Evolutionary conservation across 1,284 basidiomycete species (phyloP).

Genomic region (Sanghuangporus sanghuang): DNA sequence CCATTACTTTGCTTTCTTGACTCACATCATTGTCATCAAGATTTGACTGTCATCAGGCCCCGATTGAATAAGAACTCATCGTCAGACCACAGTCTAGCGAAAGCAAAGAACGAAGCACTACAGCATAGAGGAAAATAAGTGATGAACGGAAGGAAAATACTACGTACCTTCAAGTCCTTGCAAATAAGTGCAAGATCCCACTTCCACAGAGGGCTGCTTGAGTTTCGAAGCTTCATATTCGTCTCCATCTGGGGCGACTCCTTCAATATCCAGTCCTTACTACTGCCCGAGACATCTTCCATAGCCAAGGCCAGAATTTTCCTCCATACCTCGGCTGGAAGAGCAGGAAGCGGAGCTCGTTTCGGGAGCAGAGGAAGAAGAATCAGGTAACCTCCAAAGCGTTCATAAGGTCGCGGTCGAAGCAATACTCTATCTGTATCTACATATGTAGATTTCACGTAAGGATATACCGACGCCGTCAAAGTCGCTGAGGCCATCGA

Average conservation of each 20-base stretch:
- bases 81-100: not conserved
- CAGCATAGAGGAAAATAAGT: not conserved
- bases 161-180: conserved; percentile 65
- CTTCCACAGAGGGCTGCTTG: conserved; percentile 14
- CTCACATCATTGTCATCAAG: not conserved
- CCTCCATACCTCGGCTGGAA: conserved; percentile 72
- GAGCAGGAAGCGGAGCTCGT: conserved; percentile 40
- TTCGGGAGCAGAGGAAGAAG: conserved; percentile 62
- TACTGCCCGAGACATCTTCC: conserved; percentile 23
- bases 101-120: not conserved
- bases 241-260: not conserved
- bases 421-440: conserved; percentile 26
- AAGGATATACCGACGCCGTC: conserved; percentile 1
- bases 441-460: not conserved
- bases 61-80: not conserved
- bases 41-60: not conserved
- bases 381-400: conserved; percentile 51
- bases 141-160: conserved; percentile 7
- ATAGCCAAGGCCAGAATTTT: conserved; percentile 52
- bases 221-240: conserved; percentile 13
- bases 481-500: conserved; percentile 11
- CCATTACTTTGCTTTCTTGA: not conserved
- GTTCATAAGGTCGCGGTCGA: conserved; percentile 35
- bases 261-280: conserved; percentile 11
- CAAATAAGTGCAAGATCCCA: conserved; percentile 57